Percentiles rank a stretch among this genome's conserved stretches.
phyloP scores from a whole-genome alignment of 2,329 filamentous ascomycete species.

The Neonectria faginata region DNA sequence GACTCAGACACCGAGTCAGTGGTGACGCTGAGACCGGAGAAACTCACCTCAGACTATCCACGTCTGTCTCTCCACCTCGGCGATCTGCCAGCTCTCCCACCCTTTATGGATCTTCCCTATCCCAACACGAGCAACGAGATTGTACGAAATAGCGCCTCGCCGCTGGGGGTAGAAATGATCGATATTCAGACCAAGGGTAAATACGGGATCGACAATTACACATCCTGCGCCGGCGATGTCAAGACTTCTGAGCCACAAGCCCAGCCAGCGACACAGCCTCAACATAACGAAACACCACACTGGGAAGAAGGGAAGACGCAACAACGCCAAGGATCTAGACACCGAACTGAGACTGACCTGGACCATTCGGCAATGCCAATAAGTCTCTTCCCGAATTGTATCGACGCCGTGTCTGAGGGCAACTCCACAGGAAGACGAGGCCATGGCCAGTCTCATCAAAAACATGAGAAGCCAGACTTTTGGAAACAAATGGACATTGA shows the following conservation, averaged over 20 bases:
- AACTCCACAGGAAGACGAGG: not conserved
- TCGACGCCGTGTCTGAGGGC: not conserved
- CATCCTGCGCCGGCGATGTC: not conserved
- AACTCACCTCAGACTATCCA: constrained; percentile 34
- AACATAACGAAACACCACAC: not conserved
- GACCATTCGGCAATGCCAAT: not conserved
- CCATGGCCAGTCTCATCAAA: not conserved
- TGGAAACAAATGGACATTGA: constrained; percentile 3
- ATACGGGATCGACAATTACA: not conserved
- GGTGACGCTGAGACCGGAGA: constrained; percentile 30
- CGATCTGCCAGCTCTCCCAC: constrained; percentile 40
- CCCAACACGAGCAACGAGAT: constrained; percentile 13
- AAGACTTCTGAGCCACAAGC: not conserved
- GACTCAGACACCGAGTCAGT: constrained; percentile 41
- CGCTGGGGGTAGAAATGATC: not conserved
- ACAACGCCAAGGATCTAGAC: not conserved
- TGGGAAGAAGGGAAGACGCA: not conserved
- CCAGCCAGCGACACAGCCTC: not conserved
- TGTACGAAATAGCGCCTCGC: not conserved
- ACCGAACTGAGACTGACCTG: not conserved
- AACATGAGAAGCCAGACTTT: not conserved
- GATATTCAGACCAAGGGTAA: not conserved
- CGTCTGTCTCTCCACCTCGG: constrained; percentile 51
- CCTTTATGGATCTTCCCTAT: constrained; percentile 40
- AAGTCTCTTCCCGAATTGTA: not conserved